phyloP scores from a whole-genome alignment of 2,329 filamentous ascomycete genomes.

The Teratosphaeria epicoccoides region DNA sequence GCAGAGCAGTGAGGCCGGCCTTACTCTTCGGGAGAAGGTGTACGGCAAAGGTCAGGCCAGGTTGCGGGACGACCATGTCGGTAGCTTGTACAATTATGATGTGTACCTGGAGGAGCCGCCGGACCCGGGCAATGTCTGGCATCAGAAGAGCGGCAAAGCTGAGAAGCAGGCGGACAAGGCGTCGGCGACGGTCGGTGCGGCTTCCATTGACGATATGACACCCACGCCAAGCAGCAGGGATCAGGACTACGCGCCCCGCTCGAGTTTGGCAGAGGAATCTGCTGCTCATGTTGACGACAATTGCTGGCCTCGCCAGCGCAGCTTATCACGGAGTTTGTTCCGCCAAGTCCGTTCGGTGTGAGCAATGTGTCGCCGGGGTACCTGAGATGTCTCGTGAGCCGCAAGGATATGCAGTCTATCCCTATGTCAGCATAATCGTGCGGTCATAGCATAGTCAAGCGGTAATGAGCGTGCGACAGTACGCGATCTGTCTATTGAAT shows the following conservation, averaged over 20 bases:
- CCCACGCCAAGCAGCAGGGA: constrained; percentile 37
- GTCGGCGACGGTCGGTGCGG: neutral
- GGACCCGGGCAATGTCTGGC: neutral
- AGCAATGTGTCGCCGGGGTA: neutral
- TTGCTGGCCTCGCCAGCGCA: neutral
- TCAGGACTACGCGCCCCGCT: constrained; percentile 47
- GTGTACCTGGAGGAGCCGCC: neutral
- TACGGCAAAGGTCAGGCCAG: neutral
- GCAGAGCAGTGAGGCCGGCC: constrained; percentile 43
- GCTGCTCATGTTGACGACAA: neutral
- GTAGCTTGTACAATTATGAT: neutral
- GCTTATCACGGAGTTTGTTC: neutral
- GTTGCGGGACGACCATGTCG: neutral
- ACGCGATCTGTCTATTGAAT: too few relatives aligned
- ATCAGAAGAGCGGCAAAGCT: neutral
- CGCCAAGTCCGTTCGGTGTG: neutral
- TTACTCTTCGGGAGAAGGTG: constrained; percentile 53
- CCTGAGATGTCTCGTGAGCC: too few relatives aligned
- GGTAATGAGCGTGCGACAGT: too few relatives aligned
- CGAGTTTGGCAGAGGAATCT: constrained; percentile 37
- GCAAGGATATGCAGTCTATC: neutral
- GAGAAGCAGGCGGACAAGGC: neutral
- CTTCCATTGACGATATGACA: neutral
- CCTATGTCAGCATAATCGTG: neutral
- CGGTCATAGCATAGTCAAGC: neutral